phyloP scores from a whole-genome alignment of 306 rosid genomes.

The Quercus glauca region DNA sequence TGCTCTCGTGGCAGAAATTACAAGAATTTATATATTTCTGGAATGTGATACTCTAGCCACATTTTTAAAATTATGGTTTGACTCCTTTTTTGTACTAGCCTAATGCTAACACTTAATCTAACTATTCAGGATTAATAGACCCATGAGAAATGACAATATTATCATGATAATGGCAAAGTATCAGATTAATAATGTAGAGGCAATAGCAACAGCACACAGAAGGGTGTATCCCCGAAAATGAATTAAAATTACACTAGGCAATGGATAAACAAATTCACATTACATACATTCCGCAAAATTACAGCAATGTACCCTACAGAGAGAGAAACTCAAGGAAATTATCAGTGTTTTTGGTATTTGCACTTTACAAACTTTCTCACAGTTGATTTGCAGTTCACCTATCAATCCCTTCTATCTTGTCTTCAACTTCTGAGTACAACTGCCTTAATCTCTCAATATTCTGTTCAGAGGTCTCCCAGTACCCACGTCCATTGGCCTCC shows the following conservation, averaged over 20 bases:
- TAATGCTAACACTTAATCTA: no score
- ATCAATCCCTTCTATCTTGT: conserved; percentile 94
- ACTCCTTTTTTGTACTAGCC: no score
- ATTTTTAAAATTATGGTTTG: not conserved
- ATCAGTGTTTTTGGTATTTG: conserved; percentile 21
- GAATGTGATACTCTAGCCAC: not conserved
- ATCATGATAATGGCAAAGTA: no score
- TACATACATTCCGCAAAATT: not conserved
- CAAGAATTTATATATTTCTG: not conserved
- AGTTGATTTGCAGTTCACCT: conserved; percentile 35
- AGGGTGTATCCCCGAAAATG: conserved; percentile 31
- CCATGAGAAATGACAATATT: no score
- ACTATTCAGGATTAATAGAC: no score
- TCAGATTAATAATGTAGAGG: not conserved
- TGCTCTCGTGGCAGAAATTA: not conserved
- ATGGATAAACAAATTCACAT: conserved; percentile 26
- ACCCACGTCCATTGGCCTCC: conserved; percentile 98
- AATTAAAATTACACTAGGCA: conserved; percentile 36
- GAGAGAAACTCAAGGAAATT: conserved; percentile 26
- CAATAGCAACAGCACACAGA: conserved; percentile 24
- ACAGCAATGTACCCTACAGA: not conserved
- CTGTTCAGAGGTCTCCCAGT: conserved; percentile 89
- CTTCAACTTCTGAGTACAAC: conserved; percentile 91
- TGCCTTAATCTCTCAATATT: conserved; percentile 79
- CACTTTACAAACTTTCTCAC: conserved; percentile 21